Conservation (phyloP, 768 basidiomycete species). For the Leccinum rimulosum region DNA sequence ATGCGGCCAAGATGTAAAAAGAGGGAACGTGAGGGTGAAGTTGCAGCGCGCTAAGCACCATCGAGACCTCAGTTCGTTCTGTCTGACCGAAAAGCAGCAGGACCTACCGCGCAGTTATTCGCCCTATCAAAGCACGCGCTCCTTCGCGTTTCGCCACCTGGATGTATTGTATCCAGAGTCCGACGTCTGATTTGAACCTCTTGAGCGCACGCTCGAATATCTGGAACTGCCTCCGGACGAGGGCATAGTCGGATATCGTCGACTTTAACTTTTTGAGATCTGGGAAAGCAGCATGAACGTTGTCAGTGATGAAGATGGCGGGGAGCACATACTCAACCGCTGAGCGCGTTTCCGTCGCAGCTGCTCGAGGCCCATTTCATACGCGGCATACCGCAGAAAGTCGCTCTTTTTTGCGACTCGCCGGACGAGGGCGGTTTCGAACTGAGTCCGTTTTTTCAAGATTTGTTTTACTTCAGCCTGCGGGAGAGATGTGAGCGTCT, state of each 20-base stretch:
- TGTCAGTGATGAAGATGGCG: not conserved
- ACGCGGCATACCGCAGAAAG: constrained; percentile 87
- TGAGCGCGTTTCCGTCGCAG: constrained; percentile 72
- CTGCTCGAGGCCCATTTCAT: constrained; percentile 86
- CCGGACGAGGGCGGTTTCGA: constrained; percentile 82
- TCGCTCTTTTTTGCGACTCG: constrained; percentile 83
- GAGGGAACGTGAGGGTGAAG: constrained; percentile 76
- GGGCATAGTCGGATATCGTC: constrained; percentile 79
- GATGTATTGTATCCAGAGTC: constrained; percentile 87
- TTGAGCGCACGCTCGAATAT: constrained; percentile 89
- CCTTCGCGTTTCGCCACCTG: constrained; percentile 78
- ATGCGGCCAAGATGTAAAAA: constrained; percentile 82
- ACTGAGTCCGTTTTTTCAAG: constrained; percentile 77
- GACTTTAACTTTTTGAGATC: constrained; percentile 39
- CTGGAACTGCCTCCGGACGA: constrained; percentile 81
- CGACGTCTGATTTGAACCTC: constrained; percentile 86
- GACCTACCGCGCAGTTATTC: constrained; percentile 76
- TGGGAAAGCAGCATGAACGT: constrained; percentile 7
- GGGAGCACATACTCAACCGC: constrained; percentile 56
- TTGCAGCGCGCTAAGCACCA: constrained; percentile 66
- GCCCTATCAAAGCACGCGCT: constrained; percentile 74
- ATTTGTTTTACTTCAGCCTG: constrained; percentile 83
- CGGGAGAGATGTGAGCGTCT: constrained; percentile 2
- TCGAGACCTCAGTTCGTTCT: constrained; percentile 5
- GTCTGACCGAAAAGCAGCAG: not conserved